Conservation (phyloP, 2,329 filamentous ascomycete species). For the Arachnopeziza araneosa region DNA sequence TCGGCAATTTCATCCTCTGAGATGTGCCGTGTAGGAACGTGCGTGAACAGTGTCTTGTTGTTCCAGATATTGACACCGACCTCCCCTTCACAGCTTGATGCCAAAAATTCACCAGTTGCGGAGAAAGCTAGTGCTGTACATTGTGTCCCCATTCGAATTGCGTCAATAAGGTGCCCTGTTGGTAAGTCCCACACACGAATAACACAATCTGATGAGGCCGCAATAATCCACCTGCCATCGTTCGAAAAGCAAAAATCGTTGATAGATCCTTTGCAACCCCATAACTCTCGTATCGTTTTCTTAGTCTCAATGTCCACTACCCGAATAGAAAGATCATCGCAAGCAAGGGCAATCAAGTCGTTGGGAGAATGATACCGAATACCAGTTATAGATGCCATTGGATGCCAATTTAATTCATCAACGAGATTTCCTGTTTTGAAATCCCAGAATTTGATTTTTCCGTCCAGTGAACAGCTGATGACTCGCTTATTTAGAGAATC, state of each 20-base stretch:
- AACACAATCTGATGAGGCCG: constrained; percentile 73
- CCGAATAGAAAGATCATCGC: constrained; percentile 81
- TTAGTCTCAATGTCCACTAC: constrained; percentile 87
- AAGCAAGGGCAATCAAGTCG: constrained; percentile 82
- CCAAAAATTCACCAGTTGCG: constrained; percentile 85
- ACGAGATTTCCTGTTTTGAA: constrained; percentile 76
- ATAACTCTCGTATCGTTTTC: constrained; percentile 87
- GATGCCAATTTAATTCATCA: constrained; percentile 78
- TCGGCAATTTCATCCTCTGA: constrained; percentile 67
- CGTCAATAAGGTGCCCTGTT: constrained; percentile 91
- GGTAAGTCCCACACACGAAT: constrained; percentile 92
- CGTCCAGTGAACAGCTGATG: constrained; percentile 83
- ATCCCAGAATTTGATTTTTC: constrained; percentile 96
- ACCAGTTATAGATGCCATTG: constrained; percentile 67
- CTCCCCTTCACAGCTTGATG: constrained; percentile 74
- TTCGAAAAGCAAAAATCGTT: constrained; percentile 86
- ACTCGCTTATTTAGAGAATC: constrained; percentile 85
- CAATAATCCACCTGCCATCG: constrained; percentile 90
- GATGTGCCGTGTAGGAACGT: constrained; percentile 80
- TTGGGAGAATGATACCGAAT: constrained; percentile 77
- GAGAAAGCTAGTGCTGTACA: constrained; percentile 88
- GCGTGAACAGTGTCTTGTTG: constrained; percentile 85
- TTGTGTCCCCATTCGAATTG: constrained; percentile 70
- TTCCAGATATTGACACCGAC: constrained; percentile 95
- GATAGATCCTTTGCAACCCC: constrained; percentile 68